These are phyloP conservation scores for Seiridium cupressi DNA, from an alignment of 2,329 filamentous ascomycete species.

Conservation along the genomic window DNA sequence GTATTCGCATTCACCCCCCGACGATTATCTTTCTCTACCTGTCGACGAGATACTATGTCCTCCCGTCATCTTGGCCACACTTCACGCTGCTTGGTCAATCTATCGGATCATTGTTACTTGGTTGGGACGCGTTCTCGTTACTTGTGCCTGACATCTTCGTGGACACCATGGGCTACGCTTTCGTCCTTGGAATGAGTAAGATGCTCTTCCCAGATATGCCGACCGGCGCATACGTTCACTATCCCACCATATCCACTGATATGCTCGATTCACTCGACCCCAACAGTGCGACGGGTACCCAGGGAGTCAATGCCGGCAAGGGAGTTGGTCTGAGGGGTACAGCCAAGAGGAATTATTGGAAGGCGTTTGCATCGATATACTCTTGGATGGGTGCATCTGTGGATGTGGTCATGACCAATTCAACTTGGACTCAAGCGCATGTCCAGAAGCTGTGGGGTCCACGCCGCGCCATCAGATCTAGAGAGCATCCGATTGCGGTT, in stretches of 20 bases:
- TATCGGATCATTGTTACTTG: slow-evolving; percentile 80
- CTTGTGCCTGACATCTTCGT: slow-evolving; percentile 91
- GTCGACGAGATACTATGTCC: slow-evolving; percentile 80
- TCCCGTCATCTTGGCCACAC: slow-evolving; percentile 82
- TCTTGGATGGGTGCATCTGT: slow-evolving; percentile 78
- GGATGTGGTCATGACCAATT: slow-evolving; percentile 97
- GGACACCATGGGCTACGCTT: slow-evolving; percentile 98
- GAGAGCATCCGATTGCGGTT: slow-evolving; percentile 60
- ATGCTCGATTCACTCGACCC: slow-evolving; percentile 86
- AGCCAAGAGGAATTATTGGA: slow-evolving; percentile 82
- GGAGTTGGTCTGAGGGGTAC: slow-evolving; percentile 70
- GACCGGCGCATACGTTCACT: slow-evolving; percentile 93
- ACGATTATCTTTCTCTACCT: slow-evolving; percentile 89
- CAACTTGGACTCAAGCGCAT: slow-evolving; percentile 86
- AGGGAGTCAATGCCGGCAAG: slow-evolving; percentile 80
- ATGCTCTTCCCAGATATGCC: slow-evolving; percentile 77
- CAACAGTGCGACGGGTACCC: slow-evolving; percentile 51
- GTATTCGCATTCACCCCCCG: slow-evolving; percentile 82
- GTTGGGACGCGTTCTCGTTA: slow-evolving; percentile 89
- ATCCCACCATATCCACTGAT: slow-evolving; percentile 96
- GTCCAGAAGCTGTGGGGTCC: slow-evolving; percentile 78
- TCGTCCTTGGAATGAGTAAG: slow-evolving; percentile 79
- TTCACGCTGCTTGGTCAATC: slow-evolving; percentile 96
- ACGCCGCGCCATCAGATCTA: slow-evolving; percentile 42
- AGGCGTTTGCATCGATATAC: slow-evolving; percentile 79